These are phyloP conservation scores for Penicillium corylophilum DNA, from an alignment of 2,329 filamentous ascomycete genomes.

Conservation along the genomic window DNA sequence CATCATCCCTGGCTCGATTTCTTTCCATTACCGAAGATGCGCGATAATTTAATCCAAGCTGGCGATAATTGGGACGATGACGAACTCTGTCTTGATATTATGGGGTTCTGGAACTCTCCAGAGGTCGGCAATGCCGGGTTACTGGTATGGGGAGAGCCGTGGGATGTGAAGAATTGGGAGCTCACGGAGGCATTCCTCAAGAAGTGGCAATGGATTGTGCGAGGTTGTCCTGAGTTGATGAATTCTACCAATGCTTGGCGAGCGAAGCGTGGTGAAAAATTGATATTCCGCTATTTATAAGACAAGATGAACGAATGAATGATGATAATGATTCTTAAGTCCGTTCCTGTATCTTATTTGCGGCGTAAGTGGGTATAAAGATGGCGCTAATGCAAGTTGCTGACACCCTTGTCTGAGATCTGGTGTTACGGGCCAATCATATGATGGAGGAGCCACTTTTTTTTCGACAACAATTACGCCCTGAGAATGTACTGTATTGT, in stretches of 20 bases:
- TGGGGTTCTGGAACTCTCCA: conserved; percentile 32
- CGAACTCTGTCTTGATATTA: conserved; percentile 40
- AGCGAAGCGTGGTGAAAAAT: conserved; percentile 22
- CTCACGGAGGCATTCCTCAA: conserved; percentile 45
- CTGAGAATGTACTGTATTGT: not conserved
- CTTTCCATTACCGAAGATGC: conserved; percentile 35
- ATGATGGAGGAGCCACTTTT: not conserved
- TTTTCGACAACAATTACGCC: not conserved
- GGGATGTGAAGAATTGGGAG: conserved; percentile 50
- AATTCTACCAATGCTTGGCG: conserved; percentile 30
- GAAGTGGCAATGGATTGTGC: conserved; percentile 44
- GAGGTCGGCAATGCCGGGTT: conserved; percentile 31
- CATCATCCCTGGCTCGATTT: conserved; percentile 46
- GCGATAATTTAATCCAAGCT: conserved; percentile 42
- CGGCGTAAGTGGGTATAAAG: not conserved
- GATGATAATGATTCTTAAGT: not conserved
- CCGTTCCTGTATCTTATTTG: not conserved
- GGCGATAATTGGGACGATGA: conserved; percentile 35
- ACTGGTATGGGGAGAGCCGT: conserved; percentile 53
- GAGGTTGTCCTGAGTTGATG: conserved; percentile 27
- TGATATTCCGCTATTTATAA: conserved; percentile 29
- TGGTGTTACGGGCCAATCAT: not conserved
- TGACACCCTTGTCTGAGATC: conserved; percentile 3
- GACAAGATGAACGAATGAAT: not conserved
- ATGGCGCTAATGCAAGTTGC: conserved; percentile 14